phyloP scores from a whole-genome alignment of 768 basidiomycete genomes.

The Leccinum incarnatum region DNA sequence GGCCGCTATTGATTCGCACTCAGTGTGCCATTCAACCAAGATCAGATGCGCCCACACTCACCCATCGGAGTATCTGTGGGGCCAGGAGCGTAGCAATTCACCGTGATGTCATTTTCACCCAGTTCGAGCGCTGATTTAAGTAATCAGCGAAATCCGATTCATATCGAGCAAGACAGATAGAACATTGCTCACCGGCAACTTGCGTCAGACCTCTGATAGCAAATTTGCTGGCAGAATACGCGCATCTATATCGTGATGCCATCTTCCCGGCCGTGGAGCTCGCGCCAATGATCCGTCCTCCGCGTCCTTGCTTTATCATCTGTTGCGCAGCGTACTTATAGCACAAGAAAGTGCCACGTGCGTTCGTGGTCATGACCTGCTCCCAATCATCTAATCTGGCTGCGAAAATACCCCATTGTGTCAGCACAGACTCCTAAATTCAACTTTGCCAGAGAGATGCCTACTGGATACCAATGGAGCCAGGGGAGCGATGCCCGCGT shows the following conservation, averaged over 20 bases:
- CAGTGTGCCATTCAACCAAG: not conserved
- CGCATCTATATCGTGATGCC: not conserved
- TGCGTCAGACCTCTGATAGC: not conserved
- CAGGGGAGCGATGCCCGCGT: slow-evolving; percentile 3
- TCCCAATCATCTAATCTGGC: not conserved
- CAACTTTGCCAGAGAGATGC: not conserved
- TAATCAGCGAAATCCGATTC: not conserved
- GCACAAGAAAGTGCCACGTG: not conserved
- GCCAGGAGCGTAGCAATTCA: not conserved
- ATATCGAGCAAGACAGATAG: not conserved
- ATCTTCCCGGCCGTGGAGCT: not conserved
- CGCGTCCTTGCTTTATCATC: not conserved
- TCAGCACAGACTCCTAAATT: not conserved
- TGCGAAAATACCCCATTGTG: not conserved
- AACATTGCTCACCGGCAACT: not conserved
- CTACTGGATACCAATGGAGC: not conserved
- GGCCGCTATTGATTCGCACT: not conserved
- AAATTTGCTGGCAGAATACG: not conserved
- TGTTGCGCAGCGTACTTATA: not conserved
- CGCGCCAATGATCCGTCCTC: not conserved
- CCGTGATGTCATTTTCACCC: not conserved
- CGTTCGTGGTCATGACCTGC: not conserved
- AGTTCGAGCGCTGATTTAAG: not conserved
- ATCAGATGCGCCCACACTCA: not conserved
- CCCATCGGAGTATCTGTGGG: not conserved